Base-by-base conservation (phyloP, 345 rosid species). In the Isatis tinctoria region DNA sequence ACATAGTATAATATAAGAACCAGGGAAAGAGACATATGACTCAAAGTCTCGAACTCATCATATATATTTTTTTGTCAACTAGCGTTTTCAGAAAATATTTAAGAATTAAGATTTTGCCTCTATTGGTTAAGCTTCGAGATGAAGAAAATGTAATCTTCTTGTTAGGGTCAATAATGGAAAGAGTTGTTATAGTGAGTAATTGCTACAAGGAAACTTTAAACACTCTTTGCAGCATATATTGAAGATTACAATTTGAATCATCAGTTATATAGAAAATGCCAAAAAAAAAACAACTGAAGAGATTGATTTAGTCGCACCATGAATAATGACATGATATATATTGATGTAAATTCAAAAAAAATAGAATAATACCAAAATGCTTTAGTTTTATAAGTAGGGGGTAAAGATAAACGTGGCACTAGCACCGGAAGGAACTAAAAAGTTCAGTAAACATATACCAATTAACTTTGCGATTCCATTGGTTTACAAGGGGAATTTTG, bases 181-280 rank as follows among this genome's bases (percentile, higher is more conserved):
- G 44, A 33, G 39, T 74, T 30, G 64, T 73, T 64, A 41, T 63
- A 63, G 57, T 73, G 64, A 53, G 70, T 73, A 41, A 65, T 65
- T 74, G 49, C 58, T 24, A 33, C 30, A 16, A 35, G 44, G 49
- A 73, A 24, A 3, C 1, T 44, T 10, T 8, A 45, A 56, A 35
- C 65, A 65, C 40, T 73, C 10, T 74, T 57, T 56, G 77, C 77
- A 65, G 66, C 66, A 54, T 57, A 74, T 74, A 33, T 65, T 65
- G 72, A 72, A 72, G 41, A 51, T 61, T 11, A 54, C 36, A 2
- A 33, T 54, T 53, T 56, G 33, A 66, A 36, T 13, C 8, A 17
- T 66, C 26, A 36, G 47, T 35, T 65, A 36, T 32, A 8, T 45
- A 57, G 67, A 66, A 47, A 74, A 48, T 66, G 78, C 22, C 60